These are phyloP conservation scores for Chrysophaeum taylorii DNA, from an alignment of 352 stramenopile genomes.

Conservation along the genomic window DNA sequence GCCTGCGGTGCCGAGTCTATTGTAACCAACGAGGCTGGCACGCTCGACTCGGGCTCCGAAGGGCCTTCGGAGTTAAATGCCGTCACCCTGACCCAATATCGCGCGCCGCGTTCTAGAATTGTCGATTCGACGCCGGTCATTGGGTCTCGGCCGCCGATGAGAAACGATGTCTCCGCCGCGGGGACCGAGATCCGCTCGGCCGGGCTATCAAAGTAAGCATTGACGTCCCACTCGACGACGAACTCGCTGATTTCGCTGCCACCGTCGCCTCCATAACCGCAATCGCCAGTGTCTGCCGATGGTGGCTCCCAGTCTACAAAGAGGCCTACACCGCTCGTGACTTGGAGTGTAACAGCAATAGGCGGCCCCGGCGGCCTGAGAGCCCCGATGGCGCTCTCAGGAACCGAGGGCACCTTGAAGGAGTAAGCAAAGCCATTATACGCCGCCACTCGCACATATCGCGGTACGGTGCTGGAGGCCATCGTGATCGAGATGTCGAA, in stretches of 20 bases:
- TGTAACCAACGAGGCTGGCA: slow-evolving; percentile 21
- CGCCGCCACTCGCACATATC: slow-evolving; percentile 76
- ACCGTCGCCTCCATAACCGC: slow-evolving; percentile 71
- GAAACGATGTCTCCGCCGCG: slow-evolving; percentile 50
- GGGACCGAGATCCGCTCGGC: slow-evolving; percentile 47
- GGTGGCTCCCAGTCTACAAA: slow-evolving; percentile 75
- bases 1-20: slow-evolving; percentile 35
- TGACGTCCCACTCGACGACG: slow-evolving; percentile 73
- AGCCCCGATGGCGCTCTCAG: slow-evolving; percentile 44
- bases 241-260: slow-evolving; percentile 68
- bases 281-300: slow-evolving; percentile 46
- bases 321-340: slow-evolving; percentile 75
- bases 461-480: slow-evolving; percentile 38
- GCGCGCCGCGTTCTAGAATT: slow-evolving; percentile 58
- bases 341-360: slow-evolving; percentile 48
- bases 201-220: slow-evolving; percentile 58
- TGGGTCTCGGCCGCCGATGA: slow-evolving; percentile 80
- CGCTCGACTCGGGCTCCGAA: slow-evolving; percentile 24
- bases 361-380: slow-evolving; percentile 61
- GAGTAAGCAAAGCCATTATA: slow-evolving; percentile 72
- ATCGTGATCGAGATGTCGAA: slow-evolving; percentile 71
- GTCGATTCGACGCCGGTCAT: slow-evolving; percentile 75
- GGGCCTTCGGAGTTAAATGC: slow-evolving; percentile 53
- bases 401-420: slow-evolving; percentile 35
- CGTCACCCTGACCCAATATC: slow-evolving; percentile 57